phyloP scores from a whole-genome alignment of 2,329 filamentous ascomycete species.

The Trichoderma sp. region DNA sequence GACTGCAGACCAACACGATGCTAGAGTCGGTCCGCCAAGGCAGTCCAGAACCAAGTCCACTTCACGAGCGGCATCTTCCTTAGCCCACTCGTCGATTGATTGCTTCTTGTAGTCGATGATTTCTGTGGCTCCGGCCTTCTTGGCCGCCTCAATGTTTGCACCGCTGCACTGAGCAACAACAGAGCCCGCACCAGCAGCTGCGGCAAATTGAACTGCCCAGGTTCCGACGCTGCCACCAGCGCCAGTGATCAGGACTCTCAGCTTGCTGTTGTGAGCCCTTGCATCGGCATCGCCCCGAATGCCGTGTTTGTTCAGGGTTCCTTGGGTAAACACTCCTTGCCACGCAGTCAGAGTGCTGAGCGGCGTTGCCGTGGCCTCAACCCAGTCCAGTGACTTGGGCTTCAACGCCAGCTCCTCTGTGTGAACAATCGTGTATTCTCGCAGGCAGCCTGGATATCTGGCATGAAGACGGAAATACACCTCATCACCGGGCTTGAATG shows the following conservation, averaged over 20 bases:
- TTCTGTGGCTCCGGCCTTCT: slow-evolving; percentile 35
- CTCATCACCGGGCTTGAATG: slow-evolving; percentile 36
- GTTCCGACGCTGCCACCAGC: slow-evolving; percentile 40
- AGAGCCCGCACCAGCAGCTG: slow-evolving; percentile 33
- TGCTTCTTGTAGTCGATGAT: slow-evolving; percentile 36
- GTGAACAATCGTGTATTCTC: slow-evolving; percentile 34
- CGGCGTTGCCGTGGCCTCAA: slow-evolving; percentile 37
- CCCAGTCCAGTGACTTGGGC: slow-evolving; percentile 33
- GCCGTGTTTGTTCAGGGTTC: slow-evolving; percentile 29
- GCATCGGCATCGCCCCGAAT: slow-evolving; percentile 30
- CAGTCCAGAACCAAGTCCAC: slow-evolving; percentile 38
- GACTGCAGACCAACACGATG: slow-evolving; percentile 35
- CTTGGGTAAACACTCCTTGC: slow-evolving; percentile 40
- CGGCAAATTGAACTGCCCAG: slow-evolving; percentile 40
- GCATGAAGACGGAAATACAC: slow-evolving; percentile 34
- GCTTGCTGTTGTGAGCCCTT: slow-evolving; percentile 27
- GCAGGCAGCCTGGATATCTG: slow-evolving; percentile 28
- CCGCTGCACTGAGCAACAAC: slow-evolving; percentile 35
- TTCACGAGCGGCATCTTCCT: slow-evolving; percentile 27
- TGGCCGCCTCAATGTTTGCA: slow-evolving; percentile 31
- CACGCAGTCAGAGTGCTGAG: slow-evolving; percentile 41
- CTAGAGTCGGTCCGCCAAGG: slow-evolving; percentile 35
- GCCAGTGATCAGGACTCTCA: slow-evolving; percentile 39
- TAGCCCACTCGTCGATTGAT: slow-evolving; percentile 33
- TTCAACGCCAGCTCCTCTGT: slow-evolving; percentile 35